Evolutionary conservation across 768 basidiomycete genomes (phyloP), one percentile per base, ranked within the genome.

Genomic region (Boletellus emodensis): DNA sequence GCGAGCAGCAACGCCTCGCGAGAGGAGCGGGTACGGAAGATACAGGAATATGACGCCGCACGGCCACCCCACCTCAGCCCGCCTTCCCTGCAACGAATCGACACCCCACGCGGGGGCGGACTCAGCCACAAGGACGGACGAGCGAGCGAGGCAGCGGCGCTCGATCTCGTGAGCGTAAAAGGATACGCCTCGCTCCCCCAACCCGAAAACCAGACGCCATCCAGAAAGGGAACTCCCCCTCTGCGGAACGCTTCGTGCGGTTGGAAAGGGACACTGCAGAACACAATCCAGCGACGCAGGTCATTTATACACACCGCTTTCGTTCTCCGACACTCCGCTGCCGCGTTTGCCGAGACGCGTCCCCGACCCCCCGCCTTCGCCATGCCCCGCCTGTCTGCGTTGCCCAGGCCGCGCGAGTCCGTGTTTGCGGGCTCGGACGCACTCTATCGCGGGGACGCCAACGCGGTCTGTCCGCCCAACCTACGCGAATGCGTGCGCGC

Each of bases 1-100:
- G 85, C 78, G 85, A 62, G 61, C 49, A 61, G 62, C 62, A 58
- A 57, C 61, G 44, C 62, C 58, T 51, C 49, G n/a, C 14, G 1
- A 63, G 63, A 60, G 66, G 60, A 69, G 64, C 46, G 68, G 64
- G 71, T 85, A 84, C 84, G 80, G 84, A 74, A 81, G 79, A 81
- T 83, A 75, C 74, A 84, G 84, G 82, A 85, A 88, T 87, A 88
- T 88, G 79, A 85, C 81, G 82, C 81, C 76, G 73, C 78, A 59
- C 64, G 53, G 56, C 66, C 63, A 55, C 62, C 67, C 66, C 64
- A 64, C 70, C 69, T 75, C 73, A 75, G 74, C 75, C 64, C 72
- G n/a, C 63, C 69, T 61, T 57, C 20, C 59, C 50, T 45, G 47
- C 45, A 60, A 62, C 76, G 74, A 80, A 71, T 82, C 82, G 64